Percentiles rank a stretch among this genome's conserved stretches.
Conservation (phyloP, 2,329 filamentous ascomycete species). For the Aspergillus pseudotamarii region DNA sequence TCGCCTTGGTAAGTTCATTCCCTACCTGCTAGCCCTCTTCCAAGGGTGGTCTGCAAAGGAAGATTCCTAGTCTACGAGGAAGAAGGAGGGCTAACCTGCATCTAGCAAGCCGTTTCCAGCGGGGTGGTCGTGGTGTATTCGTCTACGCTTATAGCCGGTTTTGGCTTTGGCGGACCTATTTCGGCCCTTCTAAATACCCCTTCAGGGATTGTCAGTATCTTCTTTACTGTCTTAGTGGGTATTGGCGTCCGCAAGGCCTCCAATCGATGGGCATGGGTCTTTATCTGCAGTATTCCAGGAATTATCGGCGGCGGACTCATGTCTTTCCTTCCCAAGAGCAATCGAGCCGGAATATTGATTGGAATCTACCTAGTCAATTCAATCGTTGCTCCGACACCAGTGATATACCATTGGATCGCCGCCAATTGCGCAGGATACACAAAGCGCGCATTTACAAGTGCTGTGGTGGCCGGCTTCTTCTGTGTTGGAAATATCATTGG, state of each 20-base stretch:
- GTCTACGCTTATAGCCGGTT: slow-evolving; percentile 45
- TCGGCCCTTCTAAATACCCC: slow-evolving; percentile 51
- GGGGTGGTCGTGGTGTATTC: slow-evolving; percentile 51
- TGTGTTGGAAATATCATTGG: slow-evolving; percentile 48
- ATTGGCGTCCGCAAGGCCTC: slow-evolving; percentile 45
- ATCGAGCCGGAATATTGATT: slow-evolving; percentile 46
- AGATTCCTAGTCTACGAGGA: neutral
- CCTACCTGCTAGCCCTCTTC: neutral
- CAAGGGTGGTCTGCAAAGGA: too few species aligned
- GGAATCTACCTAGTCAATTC: slow-evolving; percentile 51
- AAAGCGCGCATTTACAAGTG: slow-evolving; percentile 53
- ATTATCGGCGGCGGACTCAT: slow-evolving; percentile 49
- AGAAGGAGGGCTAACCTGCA: neutral
- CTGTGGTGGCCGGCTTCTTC: slow-evolving; percentile 48
- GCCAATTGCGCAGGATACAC: slow-evolving; percentile 54
- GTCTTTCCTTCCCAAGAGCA: slow-evolving; percentile 39
- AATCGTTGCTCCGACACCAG: slow-evolving; percentile 47
- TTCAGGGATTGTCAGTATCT: slow-evolving; percentile 45
- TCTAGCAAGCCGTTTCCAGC: slow-evolving; percentile 31
- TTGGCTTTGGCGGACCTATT: slow-evolving; percentile 47
- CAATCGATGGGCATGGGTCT: slow-evolving; percentile 46
- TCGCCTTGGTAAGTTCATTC: slow-evolving; percentile 3
- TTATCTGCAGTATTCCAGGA: slow-evolving; percentile 48
- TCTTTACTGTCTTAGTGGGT: slow-evolving; percentile 44
- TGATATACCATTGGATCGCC: slow-evolving; percentile 51